Evolutionary conservation across 441 rosid genomes (phyloP).

Genomic region (Brassica balearica): DNA sequence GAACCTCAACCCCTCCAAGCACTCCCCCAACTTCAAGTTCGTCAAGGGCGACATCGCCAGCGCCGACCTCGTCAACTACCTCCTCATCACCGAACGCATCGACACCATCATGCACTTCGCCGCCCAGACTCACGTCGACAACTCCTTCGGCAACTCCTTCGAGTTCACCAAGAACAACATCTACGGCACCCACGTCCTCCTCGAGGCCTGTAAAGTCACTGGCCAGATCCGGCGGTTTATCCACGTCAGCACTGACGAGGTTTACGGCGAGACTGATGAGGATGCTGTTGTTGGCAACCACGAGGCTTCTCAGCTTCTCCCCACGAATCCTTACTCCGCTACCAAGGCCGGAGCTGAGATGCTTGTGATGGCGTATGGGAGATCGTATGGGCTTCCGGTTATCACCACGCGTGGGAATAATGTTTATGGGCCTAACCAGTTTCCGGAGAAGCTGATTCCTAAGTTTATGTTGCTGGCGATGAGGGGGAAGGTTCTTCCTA

Average conservation of each 20-base stretch:
- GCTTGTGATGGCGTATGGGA: constrained; percentile 71
- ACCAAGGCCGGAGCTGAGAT: constrained; percentile 69
- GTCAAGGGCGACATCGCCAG: constrained; percentile 70
- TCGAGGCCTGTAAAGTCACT: constrained; percentile 70
- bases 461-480: constrained; percentile 1
- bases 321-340: constrained; percentile 67
- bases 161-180: constrained; percentile 68
- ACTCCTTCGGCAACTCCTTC: constrained; percentile 63
- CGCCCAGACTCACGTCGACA: constrained; percentile 66
- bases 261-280: constrained; percentile 69
- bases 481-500: background rate
- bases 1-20: constrained; percentile 69
- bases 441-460: constrained; percentile 62
- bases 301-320: constrained; percentile 66
- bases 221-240: constrained; percentile 66
- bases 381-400: constrained; percentile 66
- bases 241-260: constrained; percentile 65
- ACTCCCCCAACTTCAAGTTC: constrained; percentile 79
- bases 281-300: constrained; percentile 56
- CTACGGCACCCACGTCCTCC: constrained; percentile 60
- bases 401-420: constrained; percentile 68
- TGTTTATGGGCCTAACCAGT: constrained; percentile 67
- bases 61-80: constrained; percentile 65
- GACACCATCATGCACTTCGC: constrained; percentile 76
- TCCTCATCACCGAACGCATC: constrained; percentile 60